phyloP scores from a whole-genome alignment of 2,329 filamentous ascomycete genomes.

The Botrytis byssoidea region DNA sequence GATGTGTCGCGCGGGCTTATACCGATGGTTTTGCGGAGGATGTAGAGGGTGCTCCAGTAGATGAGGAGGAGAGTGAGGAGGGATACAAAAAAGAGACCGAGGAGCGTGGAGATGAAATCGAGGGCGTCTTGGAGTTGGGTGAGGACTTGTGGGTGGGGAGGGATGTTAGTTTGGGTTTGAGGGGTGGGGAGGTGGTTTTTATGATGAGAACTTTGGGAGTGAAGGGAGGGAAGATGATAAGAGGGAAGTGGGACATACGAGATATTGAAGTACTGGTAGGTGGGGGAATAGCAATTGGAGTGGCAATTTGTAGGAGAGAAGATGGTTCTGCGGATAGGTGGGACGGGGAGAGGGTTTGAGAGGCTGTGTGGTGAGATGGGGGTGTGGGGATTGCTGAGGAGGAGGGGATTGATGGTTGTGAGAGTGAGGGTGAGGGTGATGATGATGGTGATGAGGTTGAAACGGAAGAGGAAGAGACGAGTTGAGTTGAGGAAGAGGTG shows the following conservation, averaged over 20 bases:
- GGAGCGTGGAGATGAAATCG: conserved; percentile 16
- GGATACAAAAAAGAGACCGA: neutral
- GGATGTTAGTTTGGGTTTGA: neutral
- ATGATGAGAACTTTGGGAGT: neutral
- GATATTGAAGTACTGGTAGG: neutral
- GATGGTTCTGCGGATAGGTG: neutral
- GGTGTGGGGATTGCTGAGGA: neutral
- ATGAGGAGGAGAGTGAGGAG: neutral
- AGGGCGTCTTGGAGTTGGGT: conserved; percentile 15
- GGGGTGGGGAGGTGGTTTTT: neutral
- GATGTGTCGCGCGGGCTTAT: neutral
- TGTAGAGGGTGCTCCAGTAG: conserved; percentile 3
- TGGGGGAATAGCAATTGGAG: neutral
- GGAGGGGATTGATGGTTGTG: neutral
- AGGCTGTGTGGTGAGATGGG: neutral
- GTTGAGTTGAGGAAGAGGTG: no score
- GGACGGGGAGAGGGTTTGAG: neutral
- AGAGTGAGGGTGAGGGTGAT: neutral
- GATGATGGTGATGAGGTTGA: neutral
- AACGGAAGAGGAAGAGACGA: no score
- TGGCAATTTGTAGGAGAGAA: neutral
- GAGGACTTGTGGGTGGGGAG: neutral
- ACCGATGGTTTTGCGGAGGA: neutral
- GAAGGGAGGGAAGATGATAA: no score
- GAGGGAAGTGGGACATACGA: neutral